These are phyloP conservation scores for Cinnamomum micranthum DNA, from an alignment of 164 flowering plant genomes.

Conservation along the genomic window DNA sequence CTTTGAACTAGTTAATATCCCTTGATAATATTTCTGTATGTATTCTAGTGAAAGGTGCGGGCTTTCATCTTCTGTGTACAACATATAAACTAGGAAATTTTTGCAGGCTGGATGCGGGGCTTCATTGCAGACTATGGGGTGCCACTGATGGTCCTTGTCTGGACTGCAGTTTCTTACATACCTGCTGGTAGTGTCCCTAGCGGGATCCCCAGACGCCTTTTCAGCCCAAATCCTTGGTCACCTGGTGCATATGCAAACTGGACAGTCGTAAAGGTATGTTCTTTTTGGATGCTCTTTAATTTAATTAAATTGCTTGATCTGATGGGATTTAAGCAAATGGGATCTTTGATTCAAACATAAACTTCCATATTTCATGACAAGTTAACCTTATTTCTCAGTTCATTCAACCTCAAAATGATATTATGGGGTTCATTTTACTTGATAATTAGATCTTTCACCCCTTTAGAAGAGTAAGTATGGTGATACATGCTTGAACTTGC, in stretches of 20 bases:
- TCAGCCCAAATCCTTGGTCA: slow-evolving; percentile 99
- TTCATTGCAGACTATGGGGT: slow-evolving; percentile 96
- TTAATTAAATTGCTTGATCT: background rate
- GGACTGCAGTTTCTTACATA: slow-evolving; percentile 90
- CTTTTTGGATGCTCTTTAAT: background rate
- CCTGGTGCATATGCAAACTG: slow-evolving; percentile 96
- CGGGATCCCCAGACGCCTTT: slow-evolving; percentile 90
- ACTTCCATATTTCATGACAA: background rate
- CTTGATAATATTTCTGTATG: background rate
- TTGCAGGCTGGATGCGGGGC: slow-evolving; percentile 82
- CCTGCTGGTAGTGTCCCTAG: slow-evolving; percentile 69
- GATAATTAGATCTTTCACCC: background rate
- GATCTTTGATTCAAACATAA: background rate
- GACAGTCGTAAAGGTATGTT: slow-evolving; percentile 82
- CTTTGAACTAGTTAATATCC: background rate
- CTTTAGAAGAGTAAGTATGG: background rate
- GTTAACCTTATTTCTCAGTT: background rate
- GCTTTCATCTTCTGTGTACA: background rate
- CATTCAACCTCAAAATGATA: too few relatives aligned
- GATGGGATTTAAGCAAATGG: background rate
- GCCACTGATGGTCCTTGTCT: slow-evolving; percentile 94
- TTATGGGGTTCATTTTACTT: background rate
- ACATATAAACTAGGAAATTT: background rate
- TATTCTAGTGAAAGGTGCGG: background rate
- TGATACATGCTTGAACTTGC: slow-evolving; percentile 8